phyloP scores from a whole-genome alignment of 768 basidiomycete species.

The Crassisporium funariophilum region DNA sequence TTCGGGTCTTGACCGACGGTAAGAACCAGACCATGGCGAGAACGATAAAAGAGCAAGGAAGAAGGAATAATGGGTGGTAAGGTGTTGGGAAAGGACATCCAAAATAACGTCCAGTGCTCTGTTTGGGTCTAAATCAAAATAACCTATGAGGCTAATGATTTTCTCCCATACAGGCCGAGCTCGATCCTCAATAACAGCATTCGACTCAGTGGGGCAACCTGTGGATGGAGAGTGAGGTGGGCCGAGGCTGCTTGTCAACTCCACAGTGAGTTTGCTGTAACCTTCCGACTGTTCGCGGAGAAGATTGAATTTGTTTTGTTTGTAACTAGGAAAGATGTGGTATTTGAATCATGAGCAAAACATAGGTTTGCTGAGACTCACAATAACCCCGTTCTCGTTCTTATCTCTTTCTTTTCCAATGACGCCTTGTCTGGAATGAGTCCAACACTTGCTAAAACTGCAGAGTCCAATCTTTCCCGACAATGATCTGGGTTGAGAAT shows the following conservation, averaged over 20 bases:
- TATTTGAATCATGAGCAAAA: conserved; percentile 5
- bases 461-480: conserved; percentile 73
- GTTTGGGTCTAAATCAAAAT: conserved; percentile 96
- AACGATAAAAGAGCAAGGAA: conserved; percentile 84
- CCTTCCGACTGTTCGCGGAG: conserved; percentile 97
- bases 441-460: conserved; percentile 61
- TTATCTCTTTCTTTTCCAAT: conserved; percentile 79
- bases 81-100: conserved; percentile 83
- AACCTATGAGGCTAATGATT: conserved; percentile 87
- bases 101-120: conserved; percentile 91
- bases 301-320: conserved; percentile 98
- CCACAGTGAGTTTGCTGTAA: conserved; percentile 88
- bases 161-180: conserved; percentile 78
- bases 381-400: conserved; percentile 81
- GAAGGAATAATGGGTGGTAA: conserved; percentile 83
- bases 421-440: conserved; percentile 67
- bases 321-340: conserved; percentile 61
- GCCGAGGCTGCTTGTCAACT: conserved; percentile 77
- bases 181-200: conserved; percentile 59
- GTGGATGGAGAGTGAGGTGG: conserved; percentile 71
- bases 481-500: conserved; percentile 64
- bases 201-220: conserved; percentile 64
- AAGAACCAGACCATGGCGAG: conserved; percentile 84
- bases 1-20: conserved; percentile 34
- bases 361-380: conserved; percentile 41